These are phyloP conservation scores for Forsythia suspensa DNA, from an alignment of 257 asterid species.

Conservation along the genomic window DNA sequence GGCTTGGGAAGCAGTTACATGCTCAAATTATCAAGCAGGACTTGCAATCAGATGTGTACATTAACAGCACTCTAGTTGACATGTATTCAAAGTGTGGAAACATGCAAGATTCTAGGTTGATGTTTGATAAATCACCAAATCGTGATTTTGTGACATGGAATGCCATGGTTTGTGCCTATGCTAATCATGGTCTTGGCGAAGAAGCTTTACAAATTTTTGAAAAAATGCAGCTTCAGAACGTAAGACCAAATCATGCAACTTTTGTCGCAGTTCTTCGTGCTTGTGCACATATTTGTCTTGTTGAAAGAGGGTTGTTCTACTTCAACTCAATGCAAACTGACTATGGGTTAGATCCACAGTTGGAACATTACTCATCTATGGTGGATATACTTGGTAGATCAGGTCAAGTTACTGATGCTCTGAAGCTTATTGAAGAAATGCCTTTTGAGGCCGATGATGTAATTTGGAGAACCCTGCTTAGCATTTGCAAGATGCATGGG, in stretches of 20 bases:
- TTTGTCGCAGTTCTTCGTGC: constrained; percentile 92
- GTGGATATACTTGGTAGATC: constrained; percentile 81
- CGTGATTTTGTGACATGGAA: constrained; percentile 89
- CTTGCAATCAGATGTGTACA: constrained; percentile 65
- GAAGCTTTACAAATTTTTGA: constrained; percentile 63
- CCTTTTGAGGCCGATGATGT: constrained; percentile 80
- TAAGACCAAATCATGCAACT: constrained; percentile 77
- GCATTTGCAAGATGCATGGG: constrained; percentile 71
- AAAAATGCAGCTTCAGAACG: constrained; percentile 52
- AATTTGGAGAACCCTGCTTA: constrained; percentile 85
- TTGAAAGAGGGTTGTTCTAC: constrained; percentile 57
- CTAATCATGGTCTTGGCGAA: constrained; percentile 73
- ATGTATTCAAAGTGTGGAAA: constrained; percentile 94
- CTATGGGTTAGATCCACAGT: constrained; percentile 63
- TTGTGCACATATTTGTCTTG: constrained; percentile 80
- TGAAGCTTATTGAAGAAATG: constrained; percentile 77
- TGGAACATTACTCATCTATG: constrained; percentile 89
- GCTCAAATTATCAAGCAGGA: constrained; percentile 88
- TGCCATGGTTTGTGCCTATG: constrained; percentile 76
- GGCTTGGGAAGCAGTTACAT: constrained; percentile 89
- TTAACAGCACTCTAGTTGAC: constrained; percentile 86
- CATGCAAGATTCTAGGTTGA: constrained; percentile 66
- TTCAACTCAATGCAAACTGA: constrained; percentile 57
- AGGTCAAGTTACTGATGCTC: constrained; percentile 55
- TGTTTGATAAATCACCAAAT: constrained; percentile 64